A percentile compares a stretch with the other conserved stretches of the same genome.
Evolutionary conservation across 306 rosid species (phyloP).

Genomic region (Cucumis cinereus): DNA sequence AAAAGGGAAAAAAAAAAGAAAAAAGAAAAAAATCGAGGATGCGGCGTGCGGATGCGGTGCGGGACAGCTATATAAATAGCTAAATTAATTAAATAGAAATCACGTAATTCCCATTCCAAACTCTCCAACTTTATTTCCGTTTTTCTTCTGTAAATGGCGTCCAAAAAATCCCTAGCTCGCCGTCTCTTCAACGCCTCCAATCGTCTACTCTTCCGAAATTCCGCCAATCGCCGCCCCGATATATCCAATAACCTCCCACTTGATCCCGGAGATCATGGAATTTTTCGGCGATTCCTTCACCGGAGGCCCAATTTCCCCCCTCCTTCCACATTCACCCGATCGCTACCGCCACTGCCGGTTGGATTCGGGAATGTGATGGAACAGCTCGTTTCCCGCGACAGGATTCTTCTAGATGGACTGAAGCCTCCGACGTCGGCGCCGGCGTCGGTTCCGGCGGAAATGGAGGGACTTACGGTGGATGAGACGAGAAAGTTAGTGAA

Average conservation of each 20-base stretch:
- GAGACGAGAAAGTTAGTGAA: slow-evolving; percentile 50
- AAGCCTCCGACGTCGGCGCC: slow-evolving; percentile 3
- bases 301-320: neutral
- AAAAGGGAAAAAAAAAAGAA: too few species aligned
- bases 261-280: neutral
- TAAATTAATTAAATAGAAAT: too few species aligned
- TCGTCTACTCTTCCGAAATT: neutral
- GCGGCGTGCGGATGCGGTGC: neutral
- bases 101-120: neutral
- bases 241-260: neutral
- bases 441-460: neutral
- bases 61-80: neutral
- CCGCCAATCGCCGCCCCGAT: neutral
- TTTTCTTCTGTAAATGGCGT: neutral
- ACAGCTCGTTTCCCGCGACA: neutral
- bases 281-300: neutral
- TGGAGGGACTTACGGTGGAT: slow-evolving; percentile 17
- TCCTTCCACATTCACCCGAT: neutral
- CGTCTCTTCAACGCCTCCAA: neutral
- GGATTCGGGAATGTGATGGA: neutral
- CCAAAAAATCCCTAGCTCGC: neutral
- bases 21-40: neutral
- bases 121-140: neutral
- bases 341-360: neutral
- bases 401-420: neutral